Conservation (phyloP, 23 red algal genomes). For the Gracilaria caudata region DNA sequence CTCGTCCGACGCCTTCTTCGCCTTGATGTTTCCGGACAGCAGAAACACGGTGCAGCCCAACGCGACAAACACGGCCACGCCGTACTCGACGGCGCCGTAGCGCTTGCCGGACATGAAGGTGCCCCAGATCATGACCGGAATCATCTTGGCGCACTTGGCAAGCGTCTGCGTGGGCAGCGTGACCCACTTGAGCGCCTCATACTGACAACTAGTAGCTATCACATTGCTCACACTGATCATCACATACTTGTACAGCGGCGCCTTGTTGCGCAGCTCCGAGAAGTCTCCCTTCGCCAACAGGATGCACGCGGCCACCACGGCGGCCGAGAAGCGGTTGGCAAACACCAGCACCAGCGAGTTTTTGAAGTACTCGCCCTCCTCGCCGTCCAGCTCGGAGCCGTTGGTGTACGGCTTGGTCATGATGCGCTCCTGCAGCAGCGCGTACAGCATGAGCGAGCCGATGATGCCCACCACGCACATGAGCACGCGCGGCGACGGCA, state of each 20-base stretch:
- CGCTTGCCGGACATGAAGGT: conserved; percentile 83
- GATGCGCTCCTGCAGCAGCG: conserved; percentile 89
- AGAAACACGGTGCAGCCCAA: conserved; percentile 88
- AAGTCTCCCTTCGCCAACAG: conserved; percentile 65
- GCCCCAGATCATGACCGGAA: conserved; percentile 96
- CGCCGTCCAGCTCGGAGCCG: conserved; percentile 41
- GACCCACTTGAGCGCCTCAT: conserved; percentile 93
- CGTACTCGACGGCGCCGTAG: conserved; percentile 81
- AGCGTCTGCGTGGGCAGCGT: conserved; percentile 94
- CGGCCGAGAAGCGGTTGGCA: conserved; percentile 85
- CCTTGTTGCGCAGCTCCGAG: conserved; percentile 64
- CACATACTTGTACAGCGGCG: conserved; percentile 94
- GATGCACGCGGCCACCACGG: conserved; percentile 69
- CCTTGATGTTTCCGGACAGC: conserved; percentile 82
- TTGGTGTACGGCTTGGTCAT: conserved; percentile 87
- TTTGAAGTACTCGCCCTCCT: conserved; percentile 80
- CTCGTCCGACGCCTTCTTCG: conserved; percentile 67
- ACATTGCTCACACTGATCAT: conserved; percentile 89
- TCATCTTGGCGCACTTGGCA: conserved; percentile 96
- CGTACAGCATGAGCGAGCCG: conserved; percentile 90
- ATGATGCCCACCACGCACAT: conserved; percentile 90
- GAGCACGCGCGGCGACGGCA: conserved; percentile 69
- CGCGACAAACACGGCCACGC: conserved; percentile 84
- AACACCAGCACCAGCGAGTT: conserved; percentile 87
- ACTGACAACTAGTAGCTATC: conserved; percentile 92